These are phyloP conservation scores for Trypanosoma caninum DNA, from an alignment of 208 protist species.

Conservation along the genomic window DNA sequence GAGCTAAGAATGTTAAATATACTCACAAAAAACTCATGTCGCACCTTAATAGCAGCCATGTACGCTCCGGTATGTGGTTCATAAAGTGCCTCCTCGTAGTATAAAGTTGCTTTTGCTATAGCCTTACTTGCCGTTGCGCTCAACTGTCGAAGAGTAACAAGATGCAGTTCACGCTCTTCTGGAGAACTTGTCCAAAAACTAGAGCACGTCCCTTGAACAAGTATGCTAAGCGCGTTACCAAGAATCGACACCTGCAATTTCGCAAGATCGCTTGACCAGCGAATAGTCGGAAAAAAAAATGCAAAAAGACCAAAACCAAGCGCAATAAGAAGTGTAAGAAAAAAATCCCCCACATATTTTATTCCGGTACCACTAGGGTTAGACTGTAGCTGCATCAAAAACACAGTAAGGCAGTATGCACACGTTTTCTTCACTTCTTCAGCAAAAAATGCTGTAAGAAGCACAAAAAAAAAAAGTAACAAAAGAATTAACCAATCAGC, in stretches of 20 bases:
- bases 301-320: constrained; percentile 67
- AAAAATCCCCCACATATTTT: constrained; percentile 68
- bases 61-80: constrained; percentile 79
- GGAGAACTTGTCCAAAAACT: constrained; percentile 80
- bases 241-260: constrained; percentile 73
- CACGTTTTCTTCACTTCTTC: constrained; percentile 88
- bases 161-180: constrained; percentile 82
- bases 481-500: constrained; percentile 67
- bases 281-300: constrained; percentile 85
- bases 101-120: constrained; percentile 55
- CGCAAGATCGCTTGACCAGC: constrained; percentile 80
- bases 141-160: constrained; percentile 84
- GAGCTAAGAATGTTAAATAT: constrained; percentile 80
- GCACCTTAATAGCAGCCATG: constrained; percentile 49
- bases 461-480: constrained; percentile 73
- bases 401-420: constrained; percentile 79
- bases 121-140: constrained; percentile 66
- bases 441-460: constrained; percentile 74
- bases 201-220: constrained; percentile 74
- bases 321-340: constrained; percentile 66
- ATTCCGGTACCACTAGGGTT: constrained; percentile 48
- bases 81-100: constrained; percentile 68
- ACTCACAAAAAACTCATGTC: constrained; percentile 68
- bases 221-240: constrained; percentile 83
- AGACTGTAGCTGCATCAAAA: constrained; percentile 76